Evolutionary conservation across 495 filamentous ascomycete genomes (phyloP), one percentile per base, ranked within the genome.

Genomic region (Podospora sp.): DNA sequence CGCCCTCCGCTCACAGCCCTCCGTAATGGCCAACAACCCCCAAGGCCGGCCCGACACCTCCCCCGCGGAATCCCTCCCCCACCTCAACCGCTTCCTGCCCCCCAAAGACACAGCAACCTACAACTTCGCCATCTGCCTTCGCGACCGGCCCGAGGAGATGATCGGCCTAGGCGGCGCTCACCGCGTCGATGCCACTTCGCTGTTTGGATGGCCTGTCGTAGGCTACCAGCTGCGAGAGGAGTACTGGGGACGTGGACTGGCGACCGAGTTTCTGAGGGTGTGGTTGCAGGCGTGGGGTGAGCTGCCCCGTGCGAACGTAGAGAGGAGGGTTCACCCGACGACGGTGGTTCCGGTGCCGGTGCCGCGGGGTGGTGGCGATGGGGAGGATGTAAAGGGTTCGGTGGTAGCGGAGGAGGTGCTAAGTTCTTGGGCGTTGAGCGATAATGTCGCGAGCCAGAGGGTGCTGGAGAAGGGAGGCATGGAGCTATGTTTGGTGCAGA

Each of bases 1-100:
- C 60, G n/a, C 14, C n/a, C 20, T 62, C 60, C 60, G 60, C 27
- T 16, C 60, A 18, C 60, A 62, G 24, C 60, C 60, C 40, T 35
- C 49, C 26, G 46, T 62, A 20, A 62, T 62, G 60, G 8, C 14
- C 5, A 62, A 62, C 60, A 52, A 62, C 46, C 60, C 46, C 36
- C 36, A 50, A 26, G 60, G 60, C 60, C 60, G 60, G 12, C 60
- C 60, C 4, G 60, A 62, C 46, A 9, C 21, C 24, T 16, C 24
- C 36, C 2, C 25, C 6, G 36, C 21, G 3, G 60, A 62, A 16
- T 22, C 60, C 60, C 24, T 22, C 12, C 60, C 36, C 16, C 60
- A 22, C 9, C 24, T 62, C 12, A 35, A 16, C 36, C 9, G 6
- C 60, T 62, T 51, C 12, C 60, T 62, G 4, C 36, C 36, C 0